Conservation (phyloP, 2,329 filamentous ascomycete genomes). For the Domatiomyces globalis region DNA sequence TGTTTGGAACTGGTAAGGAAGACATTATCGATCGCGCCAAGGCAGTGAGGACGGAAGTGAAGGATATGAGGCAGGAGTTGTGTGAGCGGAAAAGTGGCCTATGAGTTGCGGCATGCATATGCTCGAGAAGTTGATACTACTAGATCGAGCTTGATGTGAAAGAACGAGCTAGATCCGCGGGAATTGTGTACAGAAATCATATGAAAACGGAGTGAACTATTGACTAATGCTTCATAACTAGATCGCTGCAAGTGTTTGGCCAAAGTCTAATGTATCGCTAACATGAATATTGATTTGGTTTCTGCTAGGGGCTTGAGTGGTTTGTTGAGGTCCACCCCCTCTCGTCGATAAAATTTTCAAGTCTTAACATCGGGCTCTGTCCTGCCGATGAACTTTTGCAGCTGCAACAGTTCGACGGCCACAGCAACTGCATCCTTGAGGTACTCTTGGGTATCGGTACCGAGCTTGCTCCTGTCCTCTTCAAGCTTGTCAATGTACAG, state of each 20-base stretch:
- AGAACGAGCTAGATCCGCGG: no score
- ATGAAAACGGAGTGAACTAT: no score
- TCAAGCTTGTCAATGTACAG: conserved; percentile 96
- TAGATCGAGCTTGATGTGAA: no score
- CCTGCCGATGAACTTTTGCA: conserved; percentile 85
- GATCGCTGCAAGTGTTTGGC: no score
- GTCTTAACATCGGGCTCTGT: conserved; percentile 96
- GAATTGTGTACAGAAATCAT: no score
- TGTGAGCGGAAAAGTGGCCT: not conserved
- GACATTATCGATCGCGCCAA: not conserved
- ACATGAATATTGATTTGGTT: not conserved
- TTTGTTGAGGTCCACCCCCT: not conserved
- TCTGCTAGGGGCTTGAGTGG: not conserved
- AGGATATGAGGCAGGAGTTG: not conserved
- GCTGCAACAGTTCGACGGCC: conserved; percentile 71
- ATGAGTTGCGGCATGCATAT: not conserved
- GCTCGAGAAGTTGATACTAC: no score
- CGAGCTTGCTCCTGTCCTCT: conserved; percentile 62
- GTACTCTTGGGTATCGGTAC: conserved; percentile 79
- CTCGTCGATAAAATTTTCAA: conserved; percentile 30
- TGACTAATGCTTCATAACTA: no score
- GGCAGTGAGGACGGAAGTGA: not conserved
- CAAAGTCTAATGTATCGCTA: no score
- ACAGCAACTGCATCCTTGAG: conserved; percentile 78
- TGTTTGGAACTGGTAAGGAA: not conserved